Base-by-base conservation (phyloP, 331 rosid genomes). In the Erythrophleum ivorense region DNA sequence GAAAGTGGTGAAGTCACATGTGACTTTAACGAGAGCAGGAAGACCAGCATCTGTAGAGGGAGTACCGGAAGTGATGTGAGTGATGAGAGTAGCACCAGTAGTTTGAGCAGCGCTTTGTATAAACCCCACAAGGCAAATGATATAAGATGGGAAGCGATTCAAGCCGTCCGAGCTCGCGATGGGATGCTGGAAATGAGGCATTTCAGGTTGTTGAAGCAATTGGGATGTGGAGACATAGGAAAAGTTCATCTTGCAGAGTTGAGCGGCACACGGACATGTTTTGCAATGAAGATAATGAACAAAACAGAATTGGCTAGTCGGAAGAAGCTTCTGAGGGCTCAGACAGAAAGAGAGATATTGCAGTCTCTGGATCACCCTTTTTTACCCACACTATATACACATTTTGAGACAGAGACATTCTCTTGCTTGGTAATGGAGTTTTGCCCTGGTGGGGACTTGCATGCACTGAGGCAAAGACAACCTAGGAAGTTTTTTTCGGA, bases 301-400 rank as follows among this genome's bases (percentile, higher is more conserved):
- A 96, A 96, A 79, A 88, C 91, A 1, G 89, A 86, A 82, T 87
- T 96, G 80, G 98, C 91, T 0, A 83, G 86, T 62, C 91, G 99
- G 68, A 96, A 96, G 87, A 96, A 96, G 87, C 97, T 94, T 75
- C 81, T 85, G 79, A 96, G 99, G 89, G 93, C 95, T 80, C 98
- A 92, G 89, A 96, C 97, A 0, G 99, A 96, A 85, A 90, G 94
- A 80, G 99, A 96, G 91, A 96, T 96, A 83, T 89, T 96, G 83
- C 97, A 94, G 85, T 92, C 92, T 79, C 88, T 96, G 73, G 99
- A 96, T 88, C 99, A 96, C 81, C 99, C 99, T n/a, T 96, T 96
- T 79, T 85, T 96, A 34, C 99, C 99, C 38, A 91, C 99, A 66
- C 82, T 96, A 72, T 94, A 96, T 75, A 84, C 99, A 34, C 92